Percentiles rank a stretch among this genome's conserved stretches.
Evolutionary conservation across 2,329 filamentous ascomycete genomes (phyloP).

Genomic region (Lasiodiplodia sp.): DNA sequence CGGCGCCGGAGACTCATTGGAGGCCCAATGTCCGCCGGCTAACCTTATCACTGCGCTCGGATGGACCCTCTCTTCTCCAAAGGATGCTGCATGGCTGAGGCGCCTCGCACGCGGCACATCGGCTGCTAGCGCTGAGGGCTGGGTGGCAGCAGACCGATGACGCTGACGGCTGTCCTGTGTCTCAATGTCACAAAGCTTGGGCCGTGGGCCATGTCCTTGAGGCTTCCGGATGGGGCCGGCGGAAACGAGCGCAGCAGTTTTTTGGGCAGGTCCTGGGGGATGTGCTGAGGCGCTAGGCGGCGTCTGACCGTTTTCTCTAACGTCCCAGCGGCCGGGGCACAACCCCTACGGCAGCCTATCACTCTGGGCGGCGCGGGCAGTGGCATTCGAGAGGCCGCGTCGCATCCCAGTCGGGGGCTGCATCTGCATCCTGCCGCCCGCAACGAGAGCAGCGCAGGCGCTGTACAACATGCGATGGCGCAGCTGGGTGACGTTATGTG

Average conservation of each 20-base stretch:
- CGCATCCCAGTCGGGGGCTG: conserved; percentile 4
- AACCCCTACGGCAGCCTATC: conserved; percentile 1
- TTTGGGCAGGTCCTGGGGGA: conserved; percentile 17
- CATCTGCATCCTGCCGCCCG: conserved; percentile 2
- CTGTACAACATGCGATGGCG: conserved; percentile 8
- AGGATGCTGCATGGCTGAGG: background rate
- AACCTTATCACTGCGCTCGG: conserved; percentile 14
- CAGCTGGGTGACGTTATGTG: conserved; percentile 19
- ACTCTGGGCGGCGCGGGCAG: conserved; percentile 8
- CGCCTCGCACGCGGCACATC: background rate
- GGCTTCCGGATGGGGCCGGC: background rate
- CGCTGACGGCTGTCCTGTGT: background rate
- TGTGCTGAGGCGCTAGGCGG: background rate
- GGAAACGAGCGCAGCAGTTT: conserved; percentile 3
- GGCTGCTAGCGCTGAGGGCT: background rate
- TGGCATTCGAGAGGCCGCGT: background rate
- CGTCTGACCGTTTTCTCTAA: conserved; percentile 17
- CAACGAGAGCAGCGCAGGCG: background rate
- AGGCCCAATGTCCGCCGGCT: background rate
- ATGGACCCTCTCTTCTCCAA: background rate
- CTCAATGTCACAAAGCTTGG: conserved; percentile 17
- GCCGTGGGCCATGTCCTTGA: background rate
- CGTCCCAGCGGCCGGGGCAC: conserved; percentile 5
- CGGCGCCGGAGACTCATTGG: conserved; percentile 1
- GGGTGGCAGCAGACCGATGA: background rate